Percentiles rank a stretch among this genome's conserved stretches.
Evolutionary conservation across 2,329 filamentous ascomycete species (phyloP).

Genomic region (Akanthomyces muscarius): DNA sequence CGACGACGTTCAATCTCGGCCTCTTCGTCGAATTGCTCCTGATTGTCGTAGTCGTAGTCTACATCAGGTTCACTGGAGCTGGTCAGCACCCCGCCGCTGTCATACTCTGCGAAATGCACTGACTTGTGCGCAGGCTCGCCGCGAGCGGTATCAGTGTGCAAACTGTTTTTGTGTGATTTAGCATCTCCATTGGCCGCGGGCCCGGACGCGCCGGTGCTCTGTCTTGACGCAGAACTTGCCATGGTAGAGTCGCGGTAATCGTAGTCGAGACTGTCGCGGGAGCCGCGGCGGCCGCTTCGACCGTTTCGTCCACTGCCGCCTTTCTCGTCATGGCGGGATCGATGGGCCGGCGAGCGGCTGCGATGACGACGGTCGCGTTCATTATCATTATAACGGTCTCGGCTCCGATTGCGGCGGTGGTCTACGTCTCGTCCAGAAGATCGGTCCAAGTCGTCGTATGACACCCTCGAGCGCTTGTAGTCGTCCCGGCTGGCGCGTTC

Average conservation of each 20-base stretch:
- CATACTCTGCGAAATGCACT: constrained; percentile 14
- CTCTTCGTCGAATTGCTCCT: constrained; percentile 70
- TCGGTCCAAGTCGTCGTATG: constrained; percentile 57
- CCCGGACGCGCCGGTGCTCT: constrained; percentile 55
- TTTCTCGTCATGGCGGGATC: constrained; percentile 35
- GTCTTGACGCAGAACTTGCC: constrained; percentile 58
- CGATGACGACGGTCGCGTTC: constrained; percentile 51
- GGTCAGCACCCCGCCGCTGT: constrained; percentile 6
- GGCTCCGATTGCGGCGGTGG: constrained; percentile 41
- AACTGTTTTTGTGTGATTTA: constrained; percentile 60
- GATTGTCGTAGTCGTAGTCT: constrained; percentile 47
- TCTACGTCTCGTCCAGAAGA: constrained; percentile 38
- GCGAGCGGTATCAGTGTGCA: constrained; percentile 23
- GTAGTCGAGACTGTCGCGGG: constrained; percentile 32
- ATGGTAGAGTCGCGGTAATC: constrained; percentile 41
- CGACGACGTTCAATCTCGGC: constrained; percentile 81
- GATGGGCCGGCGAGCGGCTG: constrained; percentile 46
- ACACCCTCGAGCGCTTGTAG: constrained; percentile 43
- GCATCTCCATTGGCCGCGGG: constrained; percentile 57
- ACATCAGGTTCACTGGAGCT: constrained; percentile 22
- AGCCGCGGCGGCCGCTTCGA: background rate
- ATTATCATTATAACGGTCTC: constrained; percentile 23
- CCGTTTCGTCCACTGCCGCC: background rate
- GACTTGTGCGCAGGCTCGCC: background rate
- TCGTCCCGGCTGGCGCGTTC: constrained; percentile 58